A percentile compares a stretch with the other conserved stretches of the same genome.
Evolutionary conservation across 805 yeast genomes (phyloP).

Genomic region (Candida awuae): DNA sequence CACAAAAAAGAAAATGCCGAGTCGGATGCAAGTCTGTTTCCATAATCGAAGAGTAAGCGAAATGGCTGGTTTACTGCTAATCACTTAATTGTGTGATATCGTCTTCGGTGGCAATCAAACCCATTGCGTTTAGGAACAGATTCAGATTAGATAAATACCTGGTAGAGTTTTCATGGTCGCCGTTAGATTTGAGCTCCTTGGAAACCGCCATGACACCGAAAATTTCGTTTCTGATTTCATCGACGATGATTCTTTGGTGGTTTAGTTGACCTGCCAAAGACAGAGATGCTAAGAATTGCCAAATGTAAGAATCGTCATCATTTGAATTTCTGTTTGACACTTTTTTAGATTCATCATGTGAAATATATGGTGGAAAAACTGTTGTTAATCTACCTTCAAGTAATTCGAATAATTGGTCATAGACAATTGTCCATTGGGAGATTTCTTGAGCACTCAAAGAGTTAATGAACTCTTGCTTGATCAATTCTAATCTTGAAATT

Average conservation of each 20-base stretch:
- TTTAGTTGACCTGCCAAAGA: slow-evolving; percentile 84
- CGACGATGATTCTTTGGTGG: slow-evolving; percentile 90
- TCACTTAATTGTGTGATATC: slow-evolving; percentile 67
- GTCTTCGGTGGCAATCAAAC: slow-evolving; percentile 82
- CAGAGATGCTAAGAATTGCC: slow-evolving; percentile 95
- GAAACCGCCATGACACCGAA: slow-evolving; percentile 81
- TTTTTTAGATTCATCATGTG: slow-evolving; percentile 24
- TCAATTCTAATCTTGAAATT: slow-evolving; percentile 84
- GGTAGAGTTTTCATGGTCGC: slow-evolving; percentile 42
- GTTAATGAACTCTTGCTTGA: slow-evolving; percentile 65
- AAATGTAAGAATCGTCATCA: slow-evolving; percentile 76
- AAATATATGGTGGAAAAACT: slow-evolving; percentile 68
- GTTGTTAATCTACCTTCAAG: slow-evolving; percentile 69
- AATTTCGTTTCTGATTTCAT: slow-evolving; percentile 87
- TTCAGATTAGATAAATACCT: slow-evolving; percentile 67
- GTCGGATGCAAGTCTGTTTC: not conserved
- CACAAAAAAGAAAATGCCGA: not conserved
- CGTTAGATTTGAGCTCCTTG: slow-evolving; percentile 34
- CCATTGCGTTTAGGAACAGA: slow-evolving; percentile 92
- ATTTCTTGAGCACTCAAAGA: slow-evolving; percentile 46
- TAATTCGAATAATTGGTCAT: slow-evolving; percentile 72
- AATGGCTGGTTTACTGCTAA: slow-evolving; percentile 2
- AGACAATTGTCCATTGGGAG: slow-evolving; percentile 69
- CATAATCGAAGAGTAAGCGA: not conserved
- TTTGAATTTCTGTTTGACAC: slow-evolving; percentile 30